Conservation (phyloP, 2,329 filamentous ascomycete species). For the Colletotrichum nymphaeae region DNA sequence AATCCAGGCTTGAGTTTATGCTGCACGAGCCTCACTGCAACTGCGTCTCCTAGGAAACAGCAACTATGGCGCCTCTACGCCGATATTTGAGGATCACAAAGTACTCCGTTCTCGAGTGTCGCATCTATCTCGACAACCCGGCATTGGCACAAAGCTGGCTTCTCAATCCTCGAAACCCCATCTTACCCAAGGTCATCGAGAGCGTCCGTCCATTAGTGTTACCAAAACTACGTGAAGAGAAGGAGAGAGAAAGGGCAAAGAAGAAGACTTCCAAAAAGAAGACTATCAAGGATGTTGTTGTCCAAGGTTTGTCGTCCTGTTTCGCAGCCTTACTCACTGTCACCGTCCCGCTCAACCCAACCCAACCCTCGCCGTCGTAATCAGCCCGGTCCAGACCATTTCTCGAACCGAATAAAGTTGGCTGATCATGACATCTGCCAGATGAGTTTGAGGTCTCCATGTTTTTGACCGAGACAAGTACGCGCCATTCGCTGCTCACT, state of each 20-base stretch:
- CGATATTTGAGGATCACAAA: slow-evolving; percentile 93
- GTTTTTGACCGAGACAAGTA: slow-evolving; percentile 88
- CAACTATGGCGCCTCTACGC: slow-evolving; percentile 83
- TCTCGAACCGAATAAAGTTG: neutral
- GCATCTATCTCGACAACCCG: slow-evolving; percentile 95
- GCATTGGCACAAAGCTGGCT: slow-evolving; percentile 86
- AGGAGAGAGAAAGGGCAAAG: slow-evolving; percentile 67
- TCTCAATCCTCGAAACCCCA: slow-evolving; percentile 78
- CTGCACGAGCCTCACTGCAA: neutral
- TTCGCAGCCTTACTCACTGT: slow-evolving; percentile 3
- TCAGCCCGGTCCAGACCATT: neutral
- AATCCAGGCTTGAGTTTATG: neutral
- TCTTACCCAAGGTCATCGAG: slow-evolving; percentile 85
- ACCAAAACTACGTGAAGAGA: slow-evolving; percentile 91
- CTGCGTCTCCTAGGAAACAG: neutral
- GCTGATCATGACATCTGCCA: slow-evolving; percentile 47
- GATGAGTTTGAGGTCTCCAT: slow-evolving; percentile 97
- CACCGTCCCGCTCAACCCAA: slow-evolving; percentile 23
- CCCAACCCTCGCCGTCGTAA: slow-evolving; percentile 27
- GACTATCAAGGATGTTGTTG: slow-evolving; percentile 87
- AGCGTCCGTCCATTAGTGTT: slow-evolving; percentile 87
- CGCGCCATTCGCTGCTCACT: slow-evolving; percentile 85
- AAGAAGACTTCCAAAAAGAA: slow-evolving; percentile 79
- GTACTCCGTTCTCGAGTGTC: slow-evolving; percentile 94
- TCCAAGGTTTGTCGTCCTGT: slow-evolving; percentile 69